Evolutionary conservation across 345 rosid species (phyloP), one percentile per base, ranked within the genome.

Genomic region (Aegle marmelos): DNA sequence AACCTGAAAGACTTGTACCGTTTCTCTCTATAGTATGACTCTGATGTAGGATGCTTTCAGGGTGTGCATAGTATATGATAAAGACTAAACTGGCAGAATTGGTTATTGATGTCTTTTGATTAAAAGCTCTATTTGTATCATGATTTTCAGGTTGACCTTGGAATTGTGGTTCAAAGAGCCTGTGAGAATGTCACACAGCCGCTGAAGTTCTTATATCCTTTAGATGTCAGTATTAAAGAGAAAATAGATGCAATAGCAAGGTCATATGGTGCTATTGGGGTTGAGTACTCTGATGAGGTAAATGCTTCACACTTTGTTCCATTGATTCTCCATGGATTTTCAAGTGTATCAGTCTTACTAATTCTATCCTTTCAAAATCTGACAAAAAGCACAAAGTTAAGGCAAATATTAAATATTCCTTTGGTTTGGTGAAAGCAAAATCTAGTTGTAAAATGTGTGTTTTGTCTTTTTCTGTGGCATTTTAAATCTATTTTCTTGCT

Each of bases 261-360:
- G 85, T 95, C 99, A 5, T 94, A 95, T 59, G 99, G 99, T 81
- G 99, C 99, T 76, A 89, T 88, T 24, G 91, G 95, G 48, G 98
- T 95, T 22, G 97, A 94, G 79, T 95, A 90, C 87, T 92, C 98
- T 21, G 97, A 95, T 66, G 97, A 91, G 99, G 99, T 95, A 81
- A 83, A 24, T 48, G 69, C 71, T 76, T 33, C 48, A 4, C 56
- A 48, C 48, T 7, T 60, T 37, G 4, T 59, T 69, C 30, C 11
- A 31, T 13, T 2, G 3, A 7, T 62, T 71, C 22, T 36, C 60
- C n/a, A 16, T n/a, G 27, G 61, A 57, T 57, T 57, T 24, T n/a
- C 24, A 39, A 4, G 11, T 67, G 24, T 37, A 36, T 71, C 61
- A 54, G 21, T 27, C 9, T 39, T 39, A 37, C 56, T 24, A 36